A percentile compares a stretch with the other conserved stretches of the same genome.
Conservation (phyloP, 129 eudicot species). For the Daucus carota region DH1_v3.0 NC_030384.2:35970001-35970500, state of each 20-base stretch:
- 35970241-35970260: neutral
- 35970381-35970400: neutral
- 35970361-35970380: neutral
- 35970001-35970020: constrained; percentile 76
- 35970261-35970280: neutral
- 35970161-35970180: neutral
- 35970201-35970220: neutral
- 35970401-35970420: constrained; percentile 33
- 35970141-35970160: neutral
- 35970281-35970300: neutral
- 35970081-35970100: neutral
- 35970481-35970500: constrained; percentile 97
- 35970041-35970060: neutral
- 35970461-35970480: constrained; percentile 57
- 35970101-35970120: neutral
- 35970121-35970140: neutral
- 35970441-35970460: constrained; percentile 54
- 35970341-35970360: neutral
- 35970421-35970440: constrained; percentile 68
- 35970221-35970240: neutral
- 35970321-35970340: neutral
- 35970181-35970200: too few species aligned
- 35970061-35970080: neutral
- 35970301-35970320: neutral
- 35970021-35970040: constrained; percentile 10